Evolutionary conservation across 129 eudicot species (phyloP), one percentile per base, ranked within the genome.

Genomic region (Calendula officinalis): DNA sequence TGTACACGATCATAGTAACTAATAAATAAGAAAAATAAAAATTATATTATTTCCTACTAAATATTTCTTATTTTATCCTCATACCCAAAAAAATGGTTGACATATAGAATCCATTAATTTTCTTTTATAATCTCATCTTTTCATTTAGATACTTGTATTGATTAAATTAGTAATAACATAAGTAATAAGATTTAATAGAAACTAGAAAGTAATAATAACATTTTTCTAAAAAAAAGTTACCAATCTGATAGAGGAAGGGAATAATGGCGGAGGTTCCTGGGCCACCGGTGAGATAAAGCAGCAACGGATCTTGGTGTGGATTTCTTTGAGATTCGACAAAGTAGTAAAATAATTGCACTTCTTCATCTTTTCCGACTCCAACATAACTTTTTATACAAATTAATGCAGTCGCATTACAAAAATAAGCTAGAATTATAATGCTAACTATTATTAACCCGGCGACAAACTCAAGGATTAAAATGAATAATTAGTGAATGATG

Each of bases 261-360:
- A 64, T 16, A n/a, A 75, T 36, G 47, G 47, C 54, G 38, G 85
- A 70, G 48, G 78, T 75, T 49, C 74, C 73, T 14, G 85, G 85
- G 34, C 85, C 85, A 52, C 85, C 85, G 2, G 85, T 65, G 4
- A 80, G 40, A 79, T 80, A 80, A 43, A 80, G 56, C 6, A 80
- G 33, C 37, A 80, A 30, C 32, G 84, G 84, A 51, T 79, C 80
- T 48, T 60, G 0, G 4, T 46, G 12, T 0, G 80, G 77, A 53
- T 74, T 79, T 13, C 76, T 63, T 44, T 79, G 70, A 4, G 80
- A 79, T 69, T 70, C 53, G 2, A 68, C 76, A 56, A 78, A 78
- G 22, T 74, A 79, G 67, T 79, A 74, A 6, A 79, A 79, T 50
- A 79, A 12, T 38, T 74, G 74, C 14, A 74, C 74, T 7, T 74